Conservation (phyloP, 2,329 filamentous ascomycete species). For the Colletotrichum eremochloae region DNA sequence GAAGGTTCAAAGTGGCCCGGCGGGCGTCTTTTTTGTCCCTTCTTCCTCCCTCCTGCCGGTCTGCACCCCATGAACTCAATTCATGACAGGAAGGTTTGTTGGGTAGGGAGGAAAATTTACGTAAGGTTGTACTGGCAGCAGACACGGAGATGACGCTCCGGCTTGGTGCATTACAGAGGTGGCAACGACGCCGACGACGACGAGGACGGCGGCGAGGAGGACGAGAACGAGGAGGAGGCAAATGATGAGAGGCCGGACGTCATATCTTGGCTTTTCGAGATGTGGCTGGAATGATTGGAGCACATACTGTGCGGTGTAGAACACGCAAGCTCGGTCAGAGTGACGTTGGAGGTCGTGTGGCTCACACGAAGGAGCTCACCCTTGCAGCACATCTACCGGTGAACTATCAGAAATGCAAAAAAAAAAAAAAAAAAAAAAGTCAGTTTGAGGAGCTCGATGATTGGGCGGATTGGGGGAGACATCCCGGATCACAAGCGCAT, state of each 20-base stretch:
- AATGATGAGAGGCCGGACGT: conserved; percentile 9
- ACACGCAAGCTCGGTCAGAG: conserved; percentile 19
- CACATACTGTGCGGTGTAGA: not conserved
- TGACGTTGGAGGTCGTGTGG: conserved; percentile 39
- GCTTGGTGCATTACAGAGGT: conserved; percentile 4
- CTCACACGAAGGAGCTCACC: conserved; percentile 36
- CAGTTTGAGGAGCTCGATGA: conserved; percentile 24
- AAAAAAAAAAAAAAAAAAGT: not conserved
- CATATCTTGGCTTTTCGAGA: conserved; percentile 9
- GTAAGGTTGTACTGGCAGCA: conserved; percentile 22
- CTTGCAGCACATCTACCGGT: conserved; percentile 13
- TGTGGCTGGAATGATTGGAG: conserved; percentile 31
- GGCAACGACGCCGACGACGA: not conserved
- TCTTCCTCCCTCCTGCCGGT: not conserved
- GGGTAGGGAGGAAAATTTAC: not conserved
- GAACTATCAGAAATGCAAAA: not conserved
- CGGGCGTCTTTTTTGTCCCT: not conserved
- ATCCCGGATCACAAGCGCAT: conserved; percentile 4
- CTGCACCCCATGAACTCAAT: conserved; percentile 30
- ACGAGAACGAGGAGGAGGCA: not conserved
- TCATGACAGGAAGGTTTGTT: not conserved
- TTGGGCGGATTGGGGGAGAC: conserved; percentile 18
- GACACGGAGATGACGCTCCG: conserved; percentile 31
- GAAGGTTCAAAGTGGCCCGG: conserved; percentile 25
- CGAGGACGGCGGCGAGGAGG: no score